phyloP scores from a whole-genome alignment of 805 yeast species.

The Priceomyces carsonii region DNA sequence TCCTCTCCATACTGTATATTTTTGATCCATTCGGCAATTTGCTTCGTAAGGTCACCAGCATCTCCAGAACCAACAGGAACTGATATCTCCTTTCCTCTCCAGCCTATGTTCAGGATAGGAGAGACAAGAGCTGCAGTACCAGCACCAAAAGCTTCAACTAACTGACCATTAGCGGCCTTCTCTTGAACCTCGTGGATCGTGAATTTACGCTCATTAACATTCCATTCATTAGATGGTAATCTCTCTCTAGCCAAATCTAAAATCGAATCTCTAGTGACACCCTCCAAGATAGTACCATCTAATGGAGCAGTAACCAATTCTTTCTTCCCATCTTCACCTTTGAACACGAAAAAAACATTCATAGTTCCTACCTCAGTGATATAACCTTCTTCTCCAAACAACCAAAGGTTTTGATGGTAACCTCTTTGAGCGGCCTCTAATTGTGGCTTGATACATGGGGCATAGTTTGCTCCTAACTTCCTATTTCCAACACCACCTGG shows the following conservation, averaged over 20 bases:
- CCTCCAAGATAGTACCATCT: slow-evolving; percentile 96
- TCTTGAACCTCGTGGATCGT: slow-evolving; percentile 80
- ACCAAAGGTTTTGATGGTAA: slow-evolving; percentile 94
- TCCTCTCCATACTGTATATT: slow-evolving; percentile 88
- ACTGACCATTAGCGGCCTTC: slow-evolving; percentile 74
- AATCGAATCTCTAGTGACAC: slow-evolving; percentile 93
- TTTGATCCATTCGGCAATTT: slow-evolving; percentile 81
- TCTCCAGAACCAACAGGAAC: slow-evolving; percentile 84
- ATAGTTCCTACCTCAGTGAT: slow-evolving; percentile 98
- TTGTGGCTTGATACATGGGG: slow-evolving; percentile 93
- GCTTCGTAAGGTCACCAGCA: slow-evolving; percentile 78
- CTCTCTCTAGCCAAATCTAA: slow-evolving; percentile 74
- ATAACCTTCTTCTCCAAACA: slow-evolving; percentile 82
- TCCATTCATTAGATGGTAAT: slow-evolving; percentile 78
- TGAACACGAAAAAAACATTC: slow-evolving; percentile 88
- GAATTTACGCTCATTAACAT: slow-evolving; percentile 77
- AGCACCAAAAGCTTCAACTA: slow-evolving; percentile 93
- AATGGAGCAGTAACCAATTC: slow-evolving; percentile 95
- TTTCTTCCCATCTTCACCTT: slow-evolving; percentile 78
- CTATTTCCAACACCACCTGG: slow-evolving; percentile 98
- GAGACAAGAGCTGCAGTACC: slow-evolving; percentile 98
- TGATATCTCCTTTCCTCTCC: slow-evolving; percentile 65
- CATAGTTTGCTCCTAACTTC: slow-evolving; percentile 96
- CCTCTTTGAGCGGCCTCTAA: slow-evolving; percentile 88
- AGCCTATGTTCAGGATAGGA: slow-evolving; percentile 87